Percentiles rank a stretch among this genome's conserved stretches.
Evolutionary conservation across 1,284 basidiomycete species (phyloP).

Genomic region (Papiliotrema fonsecae): DNA sequence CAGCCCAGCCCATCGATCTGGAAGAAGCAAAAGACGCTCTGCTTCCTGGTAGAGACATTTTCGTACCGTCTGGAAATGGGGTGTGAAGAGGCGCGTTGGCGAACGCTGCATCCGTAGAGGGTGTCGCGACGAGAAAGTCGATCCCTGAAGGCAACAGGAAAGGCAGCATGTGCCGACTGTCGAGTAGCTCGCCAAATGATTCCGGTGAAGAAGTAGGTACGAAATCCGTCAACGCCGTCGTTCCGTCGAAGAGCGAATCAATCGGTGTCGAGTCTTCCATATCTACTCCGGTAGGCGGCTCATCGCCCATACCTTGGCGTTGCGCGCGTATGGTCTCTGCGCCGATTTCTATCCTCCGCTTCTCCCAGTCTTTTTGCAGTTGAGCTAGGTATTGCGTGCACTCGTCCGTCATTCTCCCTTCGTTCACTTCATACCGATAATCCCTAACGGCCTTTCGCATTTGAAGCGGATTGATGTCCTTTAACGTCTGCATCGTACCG

Average conservation of each 20-base stretch:
- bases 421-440: slow-evolving; percentile 92
- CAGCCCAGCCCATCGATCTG: slow-evolving; percentile 34
- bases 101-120: slow-evolving; percentile 36
- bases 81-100: slow-evolving; percentile 25
- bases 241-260: slow-evolving; percentile 71
- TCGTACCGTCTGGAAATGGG: slow-evolving; percentile 21
- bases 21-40: slow-evolving; percentile 34
- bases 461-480: slow-evolving; percentile 84
- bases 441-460: slow-evolving; percentile 89
- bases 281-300: background rate
- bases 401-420: slow-evolving; percentile 87
- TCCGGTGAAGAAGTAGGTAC: slow-evolving; percentile 70
- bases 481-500: slow-evolving; percentile 82
- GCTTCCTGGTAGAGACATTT: slow-evolving; percentile 27
- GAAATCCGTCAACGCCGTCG: slow-evolving; percentile 63
- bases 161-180: slow-evolving; percentile 88
- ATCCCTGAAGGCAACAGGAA: slow-evolving; percentile 75
- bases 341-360: slow-evolving; percentile 73
- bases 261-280: slow-evolving; percentile 49
- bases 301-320: slow-evolving; percentile 7
- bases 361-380: slow-evolving; percentile 93
- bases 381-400: slow-evolving; percentile 90
- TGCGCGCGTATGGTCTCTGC: slow-evolving; percentile 76
- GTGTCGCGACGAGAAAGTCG: slow-evolving; percentile 64
- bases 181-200: slow-evolving; percentile 77